These are phyloP conservation scores for Arthrobotrys iridis DNA, from an alignment of 2,329 filamentous ascomycete species.

Conservation along the genomic window DNA sequence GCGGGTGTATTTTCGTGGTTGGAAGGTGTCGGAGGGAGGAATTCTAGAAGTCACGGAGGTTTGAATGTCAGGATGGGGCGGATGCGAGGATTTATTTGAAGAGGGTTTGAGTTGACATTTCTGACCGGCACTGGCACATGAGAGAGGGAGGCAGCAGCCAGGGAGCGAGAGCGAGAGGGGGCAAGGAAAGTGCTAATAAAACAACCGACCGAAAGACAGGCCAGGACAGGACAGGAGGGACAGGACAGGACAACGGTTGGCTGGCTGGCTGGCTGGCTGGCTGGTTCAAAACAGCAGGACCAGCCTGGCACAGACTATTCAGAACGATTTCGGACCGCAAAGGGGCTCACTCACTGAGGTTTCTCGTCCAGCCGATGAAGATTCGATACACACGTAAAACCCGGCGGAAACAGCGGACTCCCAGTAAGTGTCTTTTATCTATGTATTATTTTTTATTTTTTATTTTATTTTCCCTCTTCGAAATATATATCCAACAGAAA, in stretches of 20 bases:
- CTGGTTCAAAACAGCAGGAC: constrained; percentile 10
- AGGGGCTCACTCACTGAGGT: background rate
- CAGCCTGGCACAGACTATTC: constrained; percentile 18
- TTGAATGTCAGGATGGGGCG: background rate
- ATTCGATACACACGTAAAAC: constrained; percentile 44
- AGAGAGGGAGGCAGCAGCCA: background rate
- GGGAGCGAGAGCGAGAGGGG: background rate
- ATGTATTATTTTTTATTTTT: too few species aligned
- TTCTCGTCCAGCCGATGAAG: constrained; percentile 9
- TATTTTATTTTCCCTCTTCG: too few species aligned
- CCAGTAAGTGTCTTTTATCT: background rate
- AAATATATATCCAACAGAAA: too few species aligned
- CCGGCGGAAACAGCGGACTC: constrained; percentile 11
- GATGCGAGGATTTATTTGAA: constrained; percentile 21
- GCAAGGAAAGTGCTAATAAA: constrained; percentile 11
- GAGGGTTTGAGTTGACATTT: constrained; percentile 22
- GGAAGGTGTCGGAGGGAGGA: background rate
- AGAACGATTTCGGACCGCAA: background rate
- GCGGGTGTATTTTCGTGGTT: background rate
- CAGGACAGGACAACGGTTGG: constrained; percentile 9
- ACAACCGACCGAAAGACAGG: background rate
- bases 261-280: background rate
- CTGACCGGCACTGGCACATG: background rate
- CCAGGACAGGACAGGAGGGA: background rate
- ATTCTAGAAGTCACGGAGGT: constrained; percentile 11